Conservation (phyloP, 176 grass and related monocot species). For the Musa acuminata region DNA sequence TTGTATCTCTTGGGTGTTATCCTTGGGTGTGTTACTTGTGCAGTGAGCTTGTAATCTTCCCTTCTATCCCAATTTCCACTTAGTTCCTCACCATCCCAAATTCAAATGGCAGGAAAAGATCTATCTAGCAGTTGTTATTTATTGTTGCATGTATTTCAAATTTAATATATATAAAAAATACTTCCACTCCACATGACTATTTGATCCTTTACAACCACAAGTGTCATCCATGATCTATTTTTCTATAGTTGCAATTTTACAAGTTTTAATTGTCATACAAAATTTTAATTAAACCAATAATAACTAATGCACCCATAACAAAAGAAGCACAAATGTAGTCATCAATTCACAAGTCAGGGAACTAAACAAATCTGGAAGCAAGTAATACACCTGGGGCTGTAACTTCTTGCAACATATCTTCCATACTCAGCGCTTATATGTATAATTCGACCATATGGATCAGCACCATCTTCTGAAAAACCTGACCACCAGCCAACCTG, state of each 20-base stretch:
- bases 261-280: background rate
- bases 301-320: background rate
- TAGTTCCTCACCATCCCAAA: too few species aligned
- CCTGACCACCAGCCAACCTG: conserved; percentile 98
- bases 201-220: background rate
- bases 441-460: conserved; percentile 90
- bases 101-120: too few species aligned
- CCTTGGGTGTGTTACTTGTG: too few species aligned
- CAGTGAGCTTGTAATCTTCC: too few species aligned
- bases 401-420: conserved; percentile 93
- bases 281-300: background rate
- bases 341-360: background rate
- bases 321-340: background rate
- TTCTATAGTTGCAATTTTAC: background rate
- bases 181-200: too few species aligned
- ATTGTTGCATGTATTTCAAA: too few species aligned
- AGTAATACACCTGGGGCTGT: conserved; percentile 61
- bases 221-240: background rate
- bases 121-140: too few species aligned
- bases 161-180: too few species aligned
- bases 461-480: conserved; percentile 56
- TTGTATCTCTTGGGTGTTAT: too few species aligned
- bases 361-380: background rate
- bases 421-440: conserved; percentile 81
- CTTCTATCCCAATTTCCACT: too few species aligned